Conservation (phyloP, 2,329 filamentous ascomycete genomes). For the Drechslerella coelobrocha region DNA sequence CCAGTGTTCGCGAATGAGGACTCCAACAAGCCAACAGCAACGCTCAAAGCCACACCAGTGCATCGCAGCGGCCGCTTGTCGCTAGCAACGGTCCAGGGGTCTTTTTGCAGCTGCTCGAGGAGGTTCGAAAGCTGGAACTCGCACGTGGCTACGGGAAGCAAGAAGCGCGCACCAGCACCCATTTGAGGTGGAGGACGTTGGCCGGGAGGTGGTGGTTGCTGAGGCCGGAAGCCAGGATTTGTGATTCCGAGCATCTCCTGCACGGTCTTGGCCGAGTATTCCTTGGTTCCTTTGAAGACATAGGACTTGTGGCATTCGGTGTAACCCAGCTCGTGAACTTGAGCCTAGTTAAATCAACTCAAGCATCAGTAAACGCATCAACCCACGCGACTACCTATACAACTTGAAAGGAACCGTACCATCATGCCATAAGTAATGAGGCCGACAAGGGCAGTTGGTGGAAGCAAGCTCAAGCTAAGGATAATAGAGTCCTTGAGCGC, state of each 20-base stretch:
- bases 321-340: constrained; percentile 98
- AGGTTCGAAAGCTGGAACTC: constrained; percentile 98
- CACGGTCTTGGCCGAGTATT: constrained; percentile 98
- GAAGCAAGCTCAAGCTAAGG: constrained; percentile 81
- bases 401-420: constrained; percentile 63
- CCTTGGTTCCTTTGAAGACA: constrained; percentile 96
- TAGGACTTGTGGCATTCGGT: constrained; percentile 98
- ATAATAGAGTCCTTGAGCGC: constrained; percentile 85
- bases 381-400: neutral
- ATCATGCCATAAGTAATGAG: constrained; percentile 91
- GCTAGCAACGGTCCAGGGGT: constrained; percentile 95
- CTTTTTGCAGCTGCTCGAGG: constrained; percentile 91
- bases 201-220: constrained; percentile 65
- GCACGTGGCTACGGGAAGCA: constrained; percentile 91
- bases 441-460: constrained; percentile 80
- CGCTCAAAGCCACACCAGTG: constrained; percentile 93
- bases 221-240: constrained; percentile 74
- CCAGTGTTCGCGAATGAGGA: constrained; percentile 95
- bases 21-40: constrained; percentile 89
- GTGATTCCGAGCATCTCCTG: constrained; percentile 96
- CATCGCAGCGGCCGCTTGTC: constrained; percentile 90
- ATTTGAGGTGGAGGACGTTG: constrained; percentile 74
- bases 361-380: constrained; percentile 13
- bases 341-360: constrained; percentile 66
- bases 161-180: constrained; percentile 77